Conservation (phyloP, 768 basidiomycete species). For the Amanita pseudoporphyria region DNA sequence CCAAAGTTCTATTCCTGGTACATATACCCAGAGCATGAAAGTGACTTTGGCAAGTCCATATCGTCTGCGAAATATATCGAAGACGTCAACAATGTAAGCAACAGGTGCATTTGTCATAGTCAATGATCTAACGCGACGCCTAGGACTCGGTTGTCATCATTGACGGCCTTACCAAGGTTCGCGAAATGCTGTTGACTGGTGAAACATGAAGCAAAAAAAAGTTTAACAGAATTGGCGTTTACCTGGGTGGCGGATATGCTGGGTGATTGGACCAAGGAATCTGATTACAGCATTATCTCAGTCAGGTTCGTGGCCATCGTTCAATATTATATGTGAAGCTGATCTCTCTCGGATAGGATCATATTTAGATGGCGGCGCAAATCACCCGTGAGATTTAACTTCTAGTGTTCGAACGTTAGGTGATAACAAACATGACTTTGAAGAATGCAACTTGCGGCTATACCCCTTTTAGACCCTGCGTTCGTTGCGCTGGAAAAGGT, state of each 20-base stretch:
- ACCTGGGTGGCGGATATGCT: slow-evolving; percentile 91
- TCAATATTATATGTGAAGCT: background rate
- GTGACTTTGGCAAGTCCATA: slow-evolving; percentile 67
- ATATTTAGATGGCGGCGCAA: slow-evolving; percentile 92
- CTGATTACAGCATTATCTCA: slow-evolving; percentile 87
- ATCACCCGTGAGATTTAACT: slow-evolving; percentile 61
- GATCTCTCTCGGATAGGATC: slow-evolving; percentile 37
- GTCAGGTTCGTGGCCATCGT: slow-evolving; percentile 38
- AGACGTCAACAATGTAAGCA: slow-evolving; percentile 65
- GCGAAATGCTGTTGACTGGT: background rate
- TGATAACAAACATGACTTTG: background rate
- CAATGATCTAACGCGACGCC: background rate
- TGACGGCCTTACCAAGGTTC: slow-evolving; percentile 86
- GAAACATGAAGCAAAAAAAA: background rate
- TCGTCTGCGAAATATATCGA: slow-evolving; percentile 80
- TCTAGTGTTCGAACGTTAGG: background rate
- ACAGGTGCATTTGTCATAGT: background rate
- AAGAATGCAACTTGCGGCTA: slow-evolving; percentile 81
- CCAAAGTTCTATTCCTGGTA: slow-evolving; percentile 91
- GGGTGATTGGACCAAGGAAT: slow-evolving; percentile 89
- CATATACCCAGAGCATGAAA: slow-evolving; percentile 72
- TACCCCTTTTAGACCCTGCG: slow-evolving; percentile 69
- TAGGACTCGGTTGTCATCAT: slow-evolving; percentile 78
- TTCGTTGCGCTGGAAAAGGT: slow-evolving; percentile 66
- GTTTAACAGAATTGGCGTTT: slow-evolving; percentile 80